Evolutionary conservation across 2,329 filamentous ascomycete genomes (phyloP).

Genomic region (Microsporum audouinii): DNA sequence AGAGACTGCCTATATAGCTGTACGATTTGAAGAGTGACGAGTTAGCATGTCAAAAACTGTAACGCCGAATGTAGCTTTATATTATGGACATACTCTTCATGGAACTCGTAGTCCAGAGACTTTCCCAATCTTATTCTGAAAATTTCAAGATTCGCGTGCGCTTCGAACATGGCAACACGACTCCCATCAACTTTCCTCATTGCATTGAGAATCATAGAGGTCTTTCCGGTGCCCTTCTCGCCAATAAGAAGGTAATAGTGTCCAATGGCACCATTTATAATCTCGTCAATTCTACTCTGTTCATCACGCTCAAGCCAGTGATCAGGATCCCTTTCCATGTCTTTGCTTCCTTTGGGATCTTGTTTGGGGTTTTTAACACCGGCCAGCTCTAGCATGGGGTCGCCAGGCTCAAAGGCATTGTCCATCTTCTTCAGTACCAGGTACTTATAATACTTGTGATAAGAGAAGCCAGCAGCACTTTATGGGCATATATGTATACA

Average conservation of each 20-base stretch:
- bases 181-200: constrained; percentile 89
- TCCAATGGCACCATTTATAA: constrained; percentile 63
- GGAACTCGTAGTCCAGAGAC: constrained; percentile 88
- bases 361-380: constrained; percentile 36
- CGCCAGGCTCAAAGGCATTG: constrained; percentile 80
- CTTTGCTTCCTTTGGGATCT: constrained; percentile 23
- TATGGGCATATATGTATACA: constrained; percentile 11
- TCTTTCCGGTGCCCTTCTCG: constrained; percentile 94
- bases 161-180: constrained; percentile 89
- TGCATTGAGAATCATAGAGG: constrained; percentile 87
- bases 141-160: constrained; percentile 88
- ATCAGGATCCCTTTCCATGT: constrained; percentile 32
- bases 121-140: constrained; percentile 88
- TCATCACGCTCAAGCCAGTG: constrained; percentile 79
- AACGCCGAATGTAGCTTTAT: not conserved
- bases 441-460: constrained; percentile 78
- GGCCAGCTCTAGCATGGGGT: constrained; percentile 75
- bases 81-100: constrained; percentile 63
- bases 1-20: constrained; percentile 71
- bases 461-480: constrained; percentile 56
- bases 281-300: constrained; percentile 69
- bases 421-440: constrained; percentile 87
- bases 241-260: constrained; percentile 89
- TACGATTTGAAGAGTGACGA: not conserved
- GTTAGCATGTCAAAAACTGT: not conserved